phyloP scores from a whole-genome alignment of 495 filamentous ascomycete species.

The Bacidia gigantensis region DNA sequence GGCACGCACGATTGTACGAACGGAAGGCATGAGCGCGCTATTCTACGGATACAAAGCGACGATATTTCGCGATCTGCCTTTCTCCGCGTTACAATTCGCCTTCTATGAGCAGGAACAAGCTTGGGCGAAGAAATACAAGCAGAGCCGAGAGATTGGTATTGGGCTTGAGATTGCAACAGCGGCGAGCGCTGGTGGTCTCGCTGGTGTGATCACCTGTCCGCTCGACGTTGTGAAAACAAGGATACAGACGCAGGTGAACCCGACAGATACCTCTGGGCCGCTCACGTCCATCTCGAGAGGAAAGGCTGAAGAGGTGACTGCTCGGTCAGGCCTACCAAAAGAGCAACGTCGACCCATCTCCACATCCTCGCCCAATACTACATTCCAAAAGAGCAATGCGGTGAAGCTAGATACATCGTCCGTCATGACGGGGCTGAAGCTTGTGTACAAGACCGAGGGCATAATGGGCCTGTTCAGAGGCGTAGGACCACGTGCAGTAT shows the following conservation, averaged over 20 bases:
- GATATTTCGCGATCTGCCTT: constrained; percentile 86
- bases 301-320: neutral
- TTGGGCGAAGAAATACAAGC: constrained; percentile 61
- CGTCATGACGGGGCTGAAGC: constrained; percentile 65
- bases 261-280: constrained; percentile 12
- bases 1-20: constrained; percentile 62
- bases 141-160: constrained; percentile 66
- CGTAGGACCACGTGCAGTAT: constrained; percentile 85
- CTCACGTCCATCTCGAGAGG: neutral
- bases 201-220: constrained; percentile 86
- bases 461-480: constrained; percentile 85
- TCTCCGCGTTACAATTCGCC: constrained; percentile 89
- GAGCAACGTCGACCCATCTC: constrained; percentile 47
- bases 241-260: constrained; percentile 86
- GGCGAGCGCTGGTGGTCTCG: constrained; percentile 83
- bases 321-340: neutral
- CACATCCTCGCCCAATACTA: constrained; percentile 69
- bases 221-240: constrained; percentile 96
- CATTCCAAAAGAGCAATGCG: constrained; percentile 58
- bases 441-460: constrained; percentile 83
- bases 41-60: constrained; percentile 93
- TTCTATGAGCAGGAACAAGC: constrained; percentile 92
- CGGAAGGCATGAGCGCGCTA: constrained; percentile 70
- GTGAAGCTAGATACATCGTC: constrained; percentile 75
- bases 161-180: constrained; percentile 78